Evolutionary conservation across 768 basidiomycete species (phyloP).

Genomic region (Kwoniella sp.): DNA sequence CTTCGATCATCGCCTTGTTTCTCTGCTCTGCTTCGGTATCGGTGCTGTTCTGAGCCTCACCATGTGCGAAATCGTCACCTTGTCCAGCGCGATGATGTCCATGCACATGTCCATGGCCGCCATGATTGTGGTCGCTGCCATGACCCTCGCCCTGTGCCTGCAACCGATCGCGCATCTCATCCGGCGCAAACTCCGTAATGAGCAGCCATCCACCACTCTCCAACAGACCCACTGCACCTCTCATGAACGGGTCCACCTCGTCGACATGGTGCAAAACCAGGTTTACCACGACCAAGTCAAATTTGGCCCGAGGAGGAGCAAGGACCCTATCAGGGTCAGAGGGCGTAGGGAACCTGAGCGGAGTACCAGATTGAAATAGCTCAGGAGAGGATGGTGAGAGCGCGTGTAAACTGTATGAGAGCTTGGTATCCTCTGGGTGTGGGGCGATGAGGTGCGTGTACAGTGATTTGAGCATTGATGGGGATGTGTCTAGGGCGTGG

Average conservation of each 20-base stretch:
- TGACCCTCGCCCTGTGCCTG: background rate
- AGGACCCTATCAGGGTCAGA: constrained; percentile 18
- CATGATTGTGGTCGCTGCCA: background rate
- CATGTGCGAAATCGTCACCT: background rate
- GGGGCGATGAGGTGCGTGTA: constrained; percentile 6
- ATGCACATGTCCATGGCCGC: constrained; percentile 2
- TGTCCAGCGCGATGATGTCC: background rate
- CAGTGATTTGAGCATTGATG: constrained; percentile 35
- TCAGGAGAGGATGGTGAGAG: constrained; percentile 30
- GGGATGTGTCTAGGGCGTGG: constrained; percentile 41
- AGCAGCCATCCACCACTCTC: constrained; percentile 36
- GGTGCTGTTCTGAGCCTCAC: background rate
- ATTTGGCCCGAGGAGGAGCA: constrained; percentile 21
- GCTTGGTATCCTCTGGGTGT: background rate
- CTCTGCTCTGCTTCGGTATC: background rate
- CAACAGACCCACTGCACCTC: constrained; percentile 30
- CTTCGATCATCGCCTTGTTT: constrained; percentile 2
- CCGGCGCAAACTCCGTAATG: constrained; percentile 39
- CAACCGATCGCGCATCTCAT: constrained; percentile 8
- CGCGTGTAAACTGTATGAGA: constrained; percentile 29
- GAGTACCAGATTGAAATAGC: constrained; percentile 15
- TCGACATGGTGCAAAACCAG: constrained; percentile 45
- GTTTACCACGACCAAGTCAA: constrained; percentile 38
- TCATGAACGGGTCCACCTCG: constrained; percentile 26
- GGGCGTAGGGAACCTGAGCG: constrained; percentile 22